Percentiles rank a stretch among this genome's conserved stretches.
These are phyloP conservation scores for Nematocida minor DNA, from an alignment of 371 early-diverging fungal species.

Conservation along the genomic window DNA sequence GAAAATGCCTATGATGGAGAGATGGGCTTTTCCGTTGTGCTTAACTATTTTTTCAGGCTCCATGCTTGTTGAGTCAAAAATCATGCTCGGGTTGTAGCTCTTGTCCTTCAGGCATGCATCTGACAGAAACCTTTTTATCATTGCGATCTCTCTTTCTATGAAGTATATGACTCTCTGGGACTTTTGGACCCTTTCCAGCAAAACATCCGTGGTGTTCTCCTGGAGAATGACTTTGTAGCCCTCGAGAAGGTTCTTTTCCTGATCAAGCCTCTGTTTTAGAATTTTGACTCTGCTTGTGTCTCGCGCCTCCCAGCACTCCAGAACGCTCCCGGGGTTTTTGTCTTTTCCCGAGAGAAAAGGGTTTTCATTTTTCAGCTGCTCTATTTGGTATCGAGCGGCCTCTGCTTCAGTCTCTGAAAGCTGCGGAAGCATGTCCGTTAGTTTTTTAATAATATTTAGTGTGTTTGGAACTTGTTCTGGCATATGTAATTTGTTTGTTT, in stretches of 20 bases:
- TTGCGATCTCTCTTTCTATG: constrained; percentile 31
- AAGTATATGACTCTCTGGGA: constrained; percentile 48
- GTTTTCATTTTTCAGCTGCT: constrained; percentile 13
- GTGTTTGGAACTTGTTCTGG: constrained; percentile 1
- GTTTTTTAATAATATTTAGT: constrained; percentile 21
- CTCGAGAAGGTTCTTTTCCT: constrained; percentile 53
- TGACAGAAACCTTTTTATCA: constrained; percentile 1
- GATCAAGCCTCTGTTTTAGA: constrained; percentile 14
- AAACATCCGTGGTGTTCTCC: background rate
- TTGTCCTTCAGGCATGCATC: background rate
- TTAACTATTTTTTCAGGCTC: constrained; percentile 1
- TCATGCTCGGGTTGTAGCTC: background rate
- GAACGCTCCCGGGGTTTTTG: constrained; percentile 1
- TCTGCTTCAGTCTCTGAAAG: constrained; percentile 46
- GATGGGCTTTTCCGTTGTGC: background rate
- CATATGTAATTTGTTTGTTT: constrained; percentile 32
- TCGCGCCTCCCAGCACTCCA: constrained; percentile 47
- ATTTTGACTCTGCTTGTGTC: constrained; percentile 19
- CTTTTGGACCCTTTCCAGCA: constrained; percentile 18
- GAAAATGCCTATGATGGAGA: background rate
- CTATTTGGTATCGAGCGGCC: constrained; percentile 45
- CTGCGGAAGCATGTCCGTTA: constrained; percentile 1
- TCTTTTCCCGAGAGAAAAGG: constrained; percentile 24
- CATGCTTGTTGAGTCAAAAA: background rate
- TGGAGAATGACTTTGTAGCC: constrained; percentile 48